Conservation (phyloP, 192 early-diverging fungal species). For the Paraglomus brasilianum region DNA sequence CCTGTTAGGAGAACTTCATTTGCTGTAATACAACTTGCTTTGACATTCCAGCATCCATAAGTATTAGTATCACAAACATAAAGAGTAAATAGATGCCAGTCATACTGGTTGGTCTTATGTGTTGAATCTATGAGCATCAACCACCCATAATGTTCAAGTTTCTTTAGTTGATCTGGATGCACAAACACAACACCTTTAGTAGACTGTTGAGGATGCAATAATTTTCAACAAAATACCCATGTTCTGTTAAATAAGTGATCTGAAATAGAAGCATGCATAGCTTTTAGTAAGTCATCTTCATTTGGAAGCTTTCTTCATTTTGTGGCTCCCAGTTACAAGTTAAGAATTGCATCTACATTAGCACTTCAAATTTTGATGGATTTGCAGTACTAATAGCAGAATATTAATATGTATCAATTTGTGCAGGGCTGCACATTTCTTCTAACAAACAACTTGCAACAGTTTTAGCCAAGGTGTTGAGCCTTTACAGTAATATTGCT, state of each 20-base stretch:
- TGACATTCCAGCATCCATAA: constrained; percentile 11
- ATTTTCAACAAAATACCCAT: constrained; percentile 1
- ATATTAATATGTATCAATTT: too few relatives aligned
- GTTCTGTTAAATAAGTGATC: neutral
- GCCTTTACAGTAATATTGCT: too few relatives aligned
- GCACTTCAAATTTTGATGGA: too few relatives aligned
- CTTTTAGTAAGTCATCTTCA: too few relatives aligned
- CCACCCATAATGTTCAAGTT: constrained; percentile 6
- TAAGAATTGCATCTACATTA: too few relatives aligned
- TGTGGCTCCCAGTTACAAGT: too few relatives aligned
- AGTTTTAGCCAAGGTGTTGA: too few relatives aligned
- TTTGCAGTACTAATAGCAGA: too few relatives aligned
- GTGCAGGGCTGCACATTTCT: too few relatives aligned
- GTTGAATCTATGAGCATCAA: constrained; percentile 17
- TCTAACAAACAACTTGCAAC: too few relatives aligned
- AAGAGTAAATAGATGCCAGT: constrained; percentile 6
- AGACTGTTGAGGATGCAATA: neutral
- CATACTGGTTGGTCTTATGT: constrained; percentile 12
- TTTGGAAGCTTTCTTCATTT: too few relatives aligned
- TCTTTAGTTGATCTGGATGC: neutral
- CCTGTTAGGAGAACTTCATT: too few relatives aligned
- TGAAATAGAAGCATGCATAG: neutral
- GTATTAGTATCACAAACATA: constrained; percentile 10
- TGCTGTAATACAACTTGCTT: neutral
- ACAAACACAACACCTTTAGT: constrained; percentile 2